Base-by-base conservation (phyloP, 2,329 filamentous ascomycete species). In the Arthroderma uncinatum region DNA sequence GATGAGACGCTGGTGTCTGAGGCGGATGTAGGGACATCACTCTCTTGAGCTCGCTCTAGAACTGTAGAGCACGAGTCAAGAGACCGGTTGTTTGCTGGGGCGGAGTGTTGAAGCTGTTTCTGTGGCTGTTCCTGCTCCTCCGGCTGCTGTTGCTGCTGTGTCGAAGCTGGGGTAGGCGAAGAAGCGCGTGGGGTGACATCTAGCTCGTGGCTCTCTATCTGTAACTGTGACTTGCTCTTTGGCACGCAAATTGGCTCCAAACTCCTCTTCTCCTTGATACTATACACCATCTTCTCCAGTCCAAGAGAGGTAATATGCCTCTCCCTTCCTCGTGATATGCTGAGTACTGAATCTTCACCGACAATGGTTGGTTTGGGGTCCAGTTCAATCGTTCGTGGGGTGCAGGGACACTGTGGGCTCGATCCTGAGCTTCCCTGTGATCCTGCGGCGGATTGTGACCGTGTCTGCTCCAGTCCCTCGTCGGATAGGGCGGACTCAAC, bases 291-390 rank as follows among this genome's bases (percentile, higher is more conserved):
- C 76, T 94, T 94, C 73, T 95, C 89, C 30, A 97, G 79, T 65
- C 93, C 88, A 66, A 89, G 82, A 5, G 92, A 89, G n/a, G 90
- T 94, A 64, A 96, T 92, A 73, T 95, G 91, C 67, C 88, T 86
- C 69, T 93, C 87, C 57, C 79, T 83, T 62, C 84, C 85, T 62
- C 86, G 82, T 68, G 85, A 87, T 59, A 87, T 81, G 70, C 81
- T 85, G 21, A 72, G 62, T 68, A 81, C 79, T 30, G 81, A 72
- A 54, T 76, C 71, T 25, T 79, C 69, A 67, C 81, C 66, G 79
- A 84, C 68, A 8, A 74, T 71, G 4, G 68, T 63, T n/a, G 69
- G 69, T 60, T 70, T 70, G 9, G 86, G 91, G 69, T 91, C 87
- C 65, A 85, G 80, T 64, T 85, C 79, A 65, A 79, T 79, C 64